Evolutionary conservation across 345 rosid species (phyloP).

Genomic region (Linum tenue): DNA sequence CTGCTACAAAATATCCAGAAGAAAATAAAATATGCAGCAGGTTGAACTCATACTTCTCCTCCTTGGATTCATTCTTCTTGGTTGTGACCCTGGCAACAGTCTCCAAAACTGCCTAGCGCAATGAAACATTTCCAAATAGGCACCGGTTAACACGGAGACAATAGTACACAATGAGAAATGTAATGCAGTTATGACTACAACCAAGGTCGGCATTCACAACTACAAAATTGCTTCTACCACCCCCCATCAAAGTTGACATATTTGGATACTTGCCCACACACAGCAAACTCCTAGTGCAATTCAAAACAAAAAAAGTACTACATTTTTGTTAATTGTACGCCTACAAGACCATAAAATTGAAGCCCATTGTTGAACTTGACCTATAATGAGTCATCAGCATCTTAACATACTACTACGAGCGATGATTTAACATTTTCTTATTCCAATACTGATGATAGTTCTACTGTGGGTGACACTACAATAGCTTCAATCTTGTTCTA

Average conservation of each 20-base stretch:
- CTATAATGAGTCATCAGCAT: too few relatives aligned
- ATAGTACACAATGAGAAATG: not conserved
- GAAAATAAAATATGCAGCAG: too few relatives aligned
- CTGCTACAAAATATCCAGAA: not conserved
- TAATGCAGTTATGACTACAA: not conserved
- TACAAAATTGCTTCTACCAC: not conserved
- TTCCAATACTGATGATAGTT: not conserved
- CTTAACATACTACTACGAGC: not conserved
- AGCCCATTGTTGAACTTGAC: too few relatives aligned
- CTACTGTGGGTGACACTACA: not conserved
- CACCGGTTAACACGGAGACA: not conserved
- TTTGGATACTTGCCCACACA: too few relatives aligned
- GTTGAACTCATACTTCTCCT: conserved; percentile 5
- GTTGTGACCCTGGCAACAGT: conserved; percentile 8
- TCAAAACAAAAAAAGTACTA: too few relatives aligned
- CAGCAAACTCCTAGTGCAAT: too few relatives aligned
- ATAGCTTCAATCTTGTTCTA: not conserved
- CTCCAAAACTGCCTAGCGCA: conserved; percentile 10
- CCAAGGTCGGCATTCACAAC: not conserved
- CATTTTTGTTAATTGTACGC: too few relatives aligned
- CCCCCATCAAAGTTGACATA: too few relatives aligned
- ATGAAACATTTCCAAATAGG: not conserved
- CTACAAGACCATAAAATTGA: too few relatives aligned
- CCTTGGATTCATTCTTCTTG: conserved; percentile 10
- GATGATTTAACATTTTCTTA: not conserved